These are phyloP conservation scores for Quercus rubra DNA, from an alignment of 306 rosid genomes.

Conservation along the genomic window DNA sequence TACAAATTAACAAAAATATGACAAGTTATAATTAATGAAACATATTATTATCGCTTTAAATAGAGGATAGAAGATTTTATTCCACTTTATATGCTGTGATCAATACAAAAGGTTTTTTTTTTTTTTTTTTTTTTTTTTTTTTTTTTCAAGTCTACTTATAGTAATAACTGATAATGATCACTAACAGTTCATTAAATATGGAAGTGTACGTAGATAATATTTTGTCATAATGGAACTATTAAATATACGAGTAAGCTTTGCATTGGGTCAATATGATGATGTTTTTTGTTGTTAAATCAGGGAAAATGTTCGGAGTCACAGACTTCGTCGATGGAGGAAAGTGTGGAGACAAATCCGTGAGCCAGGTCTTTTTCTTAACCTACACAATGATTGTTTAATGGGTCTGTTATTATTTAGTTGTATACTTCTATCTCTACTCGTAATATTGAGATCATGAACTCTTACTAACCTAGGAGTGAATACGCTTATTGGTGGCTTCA, in stretches of 20 bases:
- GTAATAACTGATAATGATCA: too few species aligned
- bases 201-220: neutral
- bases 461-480: neutral
- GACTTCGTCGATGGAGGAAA: slow-evolving; percentile 48
- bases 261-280: neutral
- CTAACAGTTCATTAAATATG: too few species aligned
- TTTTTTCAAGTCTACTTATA: too few species aligned
- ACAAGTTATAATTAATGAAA: too few species aligned
- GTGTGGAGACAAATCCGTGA: slow-evolving; percentile 53
- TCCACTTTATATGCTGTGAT: too few species aligned
- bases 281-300: slow-evolving; percentile 28
- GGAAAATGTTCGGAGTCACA: slow-evolving; percentile 75
- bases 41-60: too few species aligned
- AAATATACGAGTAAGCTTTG: neutral
- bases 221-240: neutral
- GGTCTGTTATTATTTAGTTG: neutral
- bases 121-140: too few species aligned
- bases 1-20: too few species aligned
- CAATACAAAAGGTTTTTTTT: too few species aligned
- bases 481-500: neutral
- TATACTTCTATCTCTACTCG: neutral
- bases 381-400: too few species aligned
- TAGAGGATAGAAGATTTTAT: too few species aligned
- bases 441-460: neutral
- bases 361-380: slow-evolving; percentile 50